phyloP scores from a whole-genome alignment of 2,329 filamentous ascomycete species.

The Tolypocladium amazonense region DNA sequence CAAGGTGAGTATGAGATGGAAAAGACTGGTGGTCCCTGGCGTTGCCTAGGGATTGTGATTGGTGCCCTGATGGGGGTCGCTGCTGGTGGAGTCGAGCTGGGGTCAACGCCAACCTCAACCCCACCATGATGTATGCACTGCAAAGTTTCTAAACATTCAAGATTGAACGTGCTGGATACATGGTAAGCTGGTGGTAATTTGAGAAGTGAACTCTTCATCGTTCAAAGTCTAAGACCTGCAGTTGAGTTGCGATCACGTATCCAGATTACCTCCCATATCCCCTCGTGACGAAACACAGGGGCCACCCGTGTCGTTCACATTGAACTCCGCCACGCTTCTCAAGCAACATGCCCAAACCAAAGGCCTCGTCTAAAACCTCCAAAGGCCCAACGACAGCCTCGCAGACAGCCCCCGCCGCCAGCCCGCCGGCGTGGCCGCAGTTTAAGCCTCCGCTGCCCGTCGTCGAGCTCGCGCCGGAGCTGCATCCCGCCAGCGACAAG shows the following conservation, averaged over 20 bases:
- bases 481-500: conserved; percentile 41
- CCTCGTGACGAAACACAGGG: no score
- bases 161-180: no score
- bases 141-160: no score
- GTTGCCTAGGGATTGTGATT: neutral
- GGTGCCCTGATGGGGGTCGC: neutral
- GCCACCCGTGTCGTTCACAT: no score
- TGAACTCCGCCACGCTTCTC: neutral
- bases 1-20: neutral
- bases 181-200: no score
- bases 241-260: no score
- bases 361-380: conserved; percentile 7
- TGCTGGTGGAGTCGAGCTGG: no score
- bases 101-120: no score
- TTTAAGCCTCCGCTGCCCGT: conserved; percentile 60
- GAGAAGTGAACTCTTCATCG: no score
- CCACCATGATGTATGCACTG: neutral
- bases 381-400: conserved; percentile 12
- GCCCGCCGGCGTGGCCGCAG: conserved; percentile 52
- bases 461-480: conserved; percentile 49
- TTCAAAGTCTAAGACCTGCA: no score
- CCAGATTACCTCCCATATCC: no score
- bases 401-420: conserved; percentile 4
- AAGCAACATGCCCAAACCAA: conserved; percentile 21
- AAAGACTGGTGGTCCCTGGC: neutral